A percentile compares a stretch with the other conserved stretches of the same genome.
Conservation (phyloP, 2,329 filamentous ascomycete species). For the Pezicula carpinea region DNA sequence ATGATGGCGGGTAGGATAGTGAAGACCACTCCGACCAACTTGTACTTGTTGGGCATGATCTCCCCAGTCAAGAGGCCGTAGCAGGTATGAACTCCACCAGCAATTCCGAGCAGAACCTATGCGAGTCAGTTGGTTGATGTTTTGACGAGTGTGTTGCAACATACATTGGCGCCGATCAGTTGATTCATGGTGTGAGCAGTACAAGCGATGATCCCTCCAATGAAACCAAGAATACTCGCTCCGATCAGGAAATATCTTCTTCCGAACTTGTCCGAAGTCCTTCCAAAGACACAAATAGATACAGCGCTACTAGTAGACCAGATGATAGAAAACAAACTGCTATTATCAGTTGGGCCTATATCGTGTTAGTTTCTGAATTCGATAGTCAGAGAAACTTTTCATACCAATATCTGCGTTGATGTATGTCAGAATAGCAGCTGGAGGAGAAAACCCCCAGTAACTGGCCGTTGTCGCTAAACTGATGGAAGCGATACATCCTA, state of each 20-base stretch:
- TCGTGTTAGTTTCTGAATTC: too few relatives aligned
- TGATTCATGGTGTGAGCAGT: constrained; percentile 27
- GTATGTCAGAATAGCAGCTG: background rate
- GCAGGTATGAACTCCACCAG: constrained; percentile 24
- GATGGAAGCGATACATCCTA: too few relatives aligned
- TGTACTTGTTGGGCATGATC: constrained; percentile 37
- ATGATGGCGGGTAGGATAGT: constrained; percentile 19
- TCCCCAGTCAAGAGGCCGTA: constrained; percentile 31
- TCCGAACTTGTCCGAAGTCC: background rate
- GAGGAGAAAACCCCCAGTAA: too few relatives aligned
- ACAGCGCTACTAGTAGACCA: background rate
- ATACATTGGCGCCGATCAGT: constrained; percentile 22
- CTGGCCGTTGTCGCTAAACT: too few relatives aligned
- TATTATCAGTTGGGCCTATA: background rate
- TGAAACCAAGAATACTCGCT: background rate
- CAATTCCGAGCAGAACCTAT: constrained; percentile 23
- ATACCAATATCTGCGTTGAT: background rate
- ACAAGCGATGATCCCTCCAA: constrained; percentile 22
- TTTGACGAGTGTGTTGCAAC: too few relatives aligned
- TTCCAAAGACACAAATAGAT: background rate
- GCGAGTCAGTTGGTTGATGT: too few relatives aligned
- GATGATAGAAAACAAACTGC: background rate
- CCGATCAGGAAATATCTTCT: background rate
- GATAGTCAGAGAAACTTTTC: too few relatives aligned
- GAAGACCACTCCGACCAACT: constrained; percentile 23